phyloP scores from a whole-genome alignment of 257 asterid genomes.

The Capsicum baccatum region DNA sequence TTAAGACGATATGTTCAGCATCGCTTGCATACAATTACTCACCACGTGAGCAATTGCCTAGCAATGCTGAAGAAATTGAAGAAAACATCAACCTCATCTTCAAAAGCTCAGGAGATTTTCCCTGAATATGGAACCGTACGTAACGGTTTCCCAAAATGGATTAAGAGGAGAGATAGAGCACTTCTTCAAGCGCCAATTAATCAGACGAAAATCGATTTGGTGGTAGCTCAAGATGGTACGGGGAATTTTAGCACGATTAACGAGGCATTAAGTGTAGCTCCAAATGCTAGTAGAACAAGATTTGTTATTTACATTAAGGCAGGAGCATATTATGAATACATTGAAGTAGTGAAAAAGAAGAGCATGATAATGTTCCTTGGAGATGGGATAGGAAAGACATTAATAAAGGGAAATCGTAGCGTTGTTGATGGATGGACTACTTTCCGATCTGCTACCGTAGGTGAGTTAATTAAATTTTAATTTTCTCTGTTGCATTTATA shows the following conservation, averaged over 20 bases:
- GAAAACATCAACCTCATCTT: background rate
- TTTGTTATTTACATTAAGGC: constrained; percentile 82
- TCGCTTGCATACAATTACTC: constrained; percentile 60
- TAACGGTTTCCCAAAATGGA: constrained; percentile 72
- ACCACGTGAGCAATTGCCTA: constrained; percentile 79
- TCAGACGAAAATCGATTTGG: constrained; percentile 46
- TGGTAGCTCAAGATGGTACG: constrained; percentile 83
- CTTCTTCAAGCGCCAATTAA: constrained; percentile 61
- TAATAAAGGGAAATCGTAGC: constrained; percentile 86
- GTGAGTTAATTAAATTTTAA: constrained; percentile 34
- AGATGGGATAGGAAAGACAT: constrained; percentile 88
- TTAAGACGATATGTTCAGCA: constrained; percentile 61
- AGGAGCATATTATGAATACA: constrained; percentile 88
- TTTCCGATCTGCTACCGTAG: constrained; percentile 86
- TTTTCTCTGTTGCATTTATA: background rate
- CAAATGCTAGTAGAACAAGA: constrained; percentile 70
- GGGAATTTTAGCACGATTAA: constrained; percentile 77
- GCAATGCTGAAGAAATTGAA: constrained; percentile 76
- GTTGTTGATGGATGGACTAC: constrained; percentile 97
- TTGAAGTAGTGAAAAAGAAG: constrained; percentile 64
- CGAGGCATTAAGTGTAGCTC: constrained; percentile 70
- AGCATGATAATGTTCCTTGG: constrained; percentile 71
- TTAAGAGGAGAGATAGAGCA: constrained; percentile 59
- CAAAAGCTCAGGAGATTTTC: constrained; percentile 35
- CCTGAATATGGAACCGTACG: constrained; percentile 50